These are phyloP conservation scores for Neopestalotiopsis rosae DNA, from an alignment of 2,329 filamentous ascomycete species.

Conservation along the genomic window DNA sequence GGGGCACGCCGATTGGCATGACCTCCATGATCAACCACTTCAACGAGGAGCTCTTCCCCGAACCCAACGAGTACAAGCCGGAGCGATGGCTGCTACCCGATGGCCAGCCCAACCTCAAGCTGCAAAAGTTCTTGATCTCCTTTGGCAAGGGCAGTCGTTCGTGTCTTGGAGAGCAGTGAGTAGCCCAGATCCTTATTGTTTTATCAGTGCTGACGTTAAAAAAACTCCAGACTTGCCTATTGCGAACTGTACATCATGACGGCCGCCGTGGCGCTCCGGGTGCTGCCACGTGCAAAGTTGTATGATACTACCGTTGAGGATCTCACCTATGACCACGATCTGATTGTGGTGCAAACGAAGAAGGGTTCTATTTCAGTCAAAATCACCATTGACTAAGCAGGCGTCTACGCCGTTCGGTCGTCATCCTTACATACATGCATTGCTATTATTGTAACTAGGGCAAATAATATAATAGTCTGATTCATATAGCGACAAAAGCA, in stretches of 20 bases:
- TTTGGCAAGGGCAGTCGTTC: slow-evolving; percentile 30
- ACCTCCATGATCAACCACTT: slow-evolving; percentile 23
- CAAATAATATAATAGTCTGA: background rate
- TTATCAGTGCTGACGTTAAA: background rate
- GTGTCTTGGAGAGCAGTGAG: slow-evolving; percentile 33
- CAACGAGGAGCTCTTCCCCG: slow-evolving; percentile 27
- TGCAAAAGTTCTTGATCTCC: slow-evolving; percentile 25
- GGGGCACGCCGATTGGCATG: slow-evolving; percentile 29
- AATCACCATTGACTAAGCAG: background rate
- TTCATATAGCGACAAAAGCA: background rate
- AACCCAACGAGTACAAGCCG: slow-evolving; percentile 27
- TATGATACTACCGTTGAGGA: slow-evolving; percentile 28
- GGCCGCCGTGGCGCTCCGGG: slow-evolving; percentile 28
- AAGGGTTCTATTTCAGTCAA: slow-evolving; percentile 2
- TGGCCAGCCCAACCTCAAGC: slow-evolving; percentile 9
- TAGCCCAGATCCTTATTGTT: background rate
- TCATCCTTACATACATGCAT: too few species aligned
- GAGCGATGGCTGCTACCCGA: slow-evolving; percentile 29
- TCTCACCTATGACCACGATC: slow-evolving; percentile 34
- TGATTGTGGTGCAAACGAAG: slow-evolving; percentile 27
- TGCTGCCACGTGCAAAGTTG: slow-evolving; percentile 32
- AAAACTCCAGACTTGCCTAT: slow-evolving; percentile 26
- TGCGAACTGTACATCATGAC: slow-evolving; percentile 31
- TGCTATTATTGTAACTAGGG: background rate
- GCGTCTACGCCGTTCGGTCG: background rate